Base-by-base conservation (phyloP, 1,139 yeast species). In the Debaryomycetaceae sp. region DNA sequence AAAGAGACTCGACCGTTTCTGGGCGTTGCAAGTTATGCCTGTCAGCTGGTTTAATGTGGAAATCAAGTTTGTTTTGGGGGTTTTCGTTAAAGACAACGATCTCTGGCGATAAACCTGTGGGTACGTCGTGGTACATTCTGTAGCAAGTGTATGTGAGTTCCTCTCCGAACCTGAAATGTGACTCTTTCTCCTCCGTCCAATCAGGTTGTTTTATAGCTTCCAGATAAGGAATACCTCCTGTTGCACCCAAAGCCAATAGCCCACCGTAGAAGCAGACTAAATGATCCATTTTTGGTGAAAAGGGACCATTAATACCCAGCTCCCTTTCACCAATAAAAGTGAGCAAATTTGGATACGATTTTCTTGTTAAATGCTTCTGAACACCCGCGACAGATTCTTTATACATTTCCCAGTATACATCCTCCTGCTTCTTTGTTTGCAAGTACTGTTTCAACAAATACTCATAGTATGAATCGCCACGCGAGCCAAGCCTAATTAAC, bases 391-490 rank as follows among this genome's bases (percentile, higher is more conserved):
- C 85, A 0, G 95, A 75, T 62, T 85, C 88, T 49, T 83, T 78
- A 63, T 88, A 90, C 84, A 90, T 84, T 38, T 76, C 78, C 64
- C 78, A 75, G 70, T 81, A 89, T n/a, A 84, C 64, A 1, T 66
- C 66, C 52, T 83, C 88, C 45, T 72, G 63, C 56, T 78, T 77
- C 46, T 76, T 76, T 1, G 97, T 88, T 62, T 87, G 93, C 52
- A 91, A 68, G 60, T 84, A 88, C 64, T 90, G 97, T 63, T 91
- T 91, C 54, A 90, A 73, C 43, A 91, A 72, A 62, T 89, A 90
- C 65, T 91, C 97, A 58, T 91, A 91, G 62, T 90, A 91, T 1
- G 97, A 88, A 62, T 90, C 98, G 41, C 96, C 97, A 55, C 97
- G 76, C 1, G 96, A 87, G 0, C 97, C 97, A 47, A 91, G 68